Evolutionary conservation across 768 basidiomycete species (phyloP), one percentile per base, ranked within the genome.

Genomic region (Agaricus bisporus): DNA sequence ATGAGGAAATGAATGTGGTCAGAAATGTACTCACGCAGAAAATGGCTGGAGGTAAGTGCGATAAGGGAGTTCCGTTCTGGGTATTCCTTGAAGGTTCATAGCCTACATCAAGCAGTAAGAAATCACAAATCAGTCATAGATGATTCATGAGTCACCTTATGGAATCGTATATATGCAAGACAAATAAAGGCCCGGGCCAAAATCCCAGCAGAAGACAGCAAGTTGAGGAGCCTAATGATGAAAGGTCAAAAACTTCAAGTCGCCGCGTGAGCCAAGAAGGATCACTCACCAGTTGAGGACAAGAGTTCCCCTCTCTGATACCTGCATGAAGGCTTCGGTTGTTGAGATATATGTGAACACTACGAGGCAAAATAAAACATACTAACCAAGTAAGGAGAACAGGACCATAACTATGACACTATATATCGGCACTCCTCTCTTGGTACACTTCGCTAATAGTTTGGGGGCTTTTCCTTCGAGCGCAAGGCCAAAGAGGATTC

Each of bases 391-490:
- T 11, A 74, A 56, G 1, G 53, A 77, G 61, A 22, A 59, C 63
- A 48, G 77, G 42, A 74, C 64, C 5, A 76, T 72, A 3, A 76
- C 58, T 1, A 66, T 63, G 14, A 83, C 76, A 26, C 77, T 78
- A 59, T 71, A 82, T 18, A 83, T 64, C 0, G 85, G 85, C 6
- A 84, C 79, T 22, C 84, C 84, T 54, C 65, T 68, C 43, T 69
- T 67, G 42, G 77, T 82, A 61, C 83, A 80, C 42, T 69, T 71
- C 32, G 72, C 70, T 59, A 88, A 73, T 53, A 79, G 58, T 35
- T 59, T 68, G 0, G 84, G 84, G 6, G 77, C 76, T 63, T 83
- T 83, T 10, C 81, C 79, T 58, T 81, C 78, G 36, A 85, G 72
- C 20, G 83, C 82, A n/a, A 86, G 65, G 0, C 80, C 80, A 41